Conservation (phyloP, 169 alveolate genomes). For the Amoebophrya sp. region DNA sequence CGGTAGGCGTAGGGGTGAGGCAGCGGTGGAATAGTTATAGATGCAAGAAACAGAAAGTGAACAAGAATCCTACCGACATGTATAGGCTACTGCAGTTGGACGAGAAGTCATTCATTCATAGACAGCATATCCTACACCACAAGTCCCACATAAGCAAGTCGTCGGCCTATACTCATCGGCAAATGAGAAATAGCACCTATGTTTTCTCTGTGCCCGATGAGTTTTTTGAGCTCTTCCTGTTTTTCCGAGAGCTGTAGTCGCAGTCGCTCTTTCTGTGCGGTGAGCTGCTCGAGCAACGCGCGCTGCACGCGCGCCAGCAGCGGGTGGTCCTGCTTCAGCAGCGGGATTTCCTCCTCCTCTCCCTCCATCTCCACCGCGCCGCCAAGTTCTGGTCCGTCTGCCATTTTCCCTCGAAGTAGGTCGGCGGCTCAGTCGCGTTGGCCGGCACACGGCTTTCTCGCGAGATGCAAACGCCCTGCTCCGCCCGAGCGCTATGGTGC, state of each 20-base stretch:
- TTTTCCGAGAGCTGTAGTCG: conserved; percentile 50
- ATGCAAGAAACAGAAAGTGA: neutral
- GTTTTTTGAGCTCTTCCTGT: conserved; percentile 53
- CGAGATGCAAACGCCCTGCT: neutral
- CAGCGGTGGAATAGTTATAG: too few relatives aligned
- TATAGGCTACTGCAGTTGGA: too few relatives aligned
- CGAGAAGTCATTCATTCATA: neutral
- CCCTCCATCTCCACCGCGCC: neutral
- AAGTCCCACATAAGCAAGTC: neutral
- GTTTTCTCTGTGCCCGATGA: conserved; percentile 56
- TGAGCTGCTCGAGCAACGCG: conserved; percentile 54
- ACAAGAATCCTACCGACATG: too few relatives aligned
- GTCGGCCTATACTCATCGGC: neutral
- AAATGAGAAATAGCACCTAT: conserved; percentile 41
- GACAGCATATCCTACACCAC: neutral
- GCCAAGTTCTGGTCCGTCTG: neutral
- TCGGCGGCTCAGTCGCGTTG: too few relatives aligned
- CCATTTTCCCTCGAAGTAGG: neutral
- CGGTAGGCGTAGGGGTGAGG: too few relatives aligned
- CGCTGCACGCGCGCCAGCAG: conserved; percentile 54
- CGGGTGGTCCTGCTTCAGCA: conserved; percentile 42
- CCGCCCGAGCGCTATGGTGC: neutral
- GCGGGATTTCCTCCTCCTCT: conserved; percentile 1
- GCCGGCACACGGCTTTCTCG: neutral
- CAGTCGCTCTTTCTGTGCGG: conserved; percentile 54